phyloP scores from a whole-genome alignment of 352 stramenopile species.

The Aphanomyces euteiches region DNA sequence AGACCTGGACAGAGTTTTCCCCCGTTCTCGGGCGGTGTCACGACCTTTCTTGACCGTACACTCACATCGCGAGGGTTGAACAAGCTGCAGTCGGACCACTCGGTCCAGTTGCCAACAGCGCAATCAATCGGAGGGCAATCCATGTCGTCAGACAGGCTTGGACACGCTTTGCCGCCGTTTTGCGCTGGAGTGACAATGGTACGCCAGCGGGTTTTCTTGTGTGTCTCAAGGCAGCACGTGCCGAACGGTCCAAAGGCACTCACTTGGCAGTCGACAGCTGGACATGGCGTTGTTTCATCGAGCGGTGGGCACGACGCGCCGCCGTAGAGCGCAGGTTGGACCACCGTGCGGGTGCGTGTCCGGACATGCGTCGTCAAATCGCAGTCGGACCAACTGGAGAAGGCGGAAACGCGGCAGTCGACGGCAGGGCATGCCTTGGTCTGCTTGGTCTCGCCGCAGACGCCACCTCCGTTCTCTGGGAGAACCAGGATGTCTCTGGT shows the following conservation, averaged over 20 bases:
- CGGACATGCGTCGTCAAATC: slow-evolving; percentile 34
- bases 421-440: slow-evolving; percentile 36
- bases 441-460: slow-evolving; percentile 40
- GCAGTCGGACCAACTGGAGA: slow-evolving; percentile 42
- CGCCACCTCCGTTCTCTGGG: slow-evolving; percentile 41
- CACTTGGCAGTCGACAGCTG: slow-evolving; percentile 36
- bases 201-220: slow-evolving; percentile 18
- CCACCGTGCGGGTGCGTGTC: slow-evolving; percentile 37
- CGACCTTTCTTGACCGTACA: slow-evolving; percentile 36
- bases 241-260: background rate
- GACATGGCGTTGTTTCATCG: slow-evolving; percentile 39
- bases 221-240: background rate
- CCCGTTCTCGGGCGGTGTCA: slow-evolving; percentile 37
- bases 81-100: slow-evolving; percentile 40
- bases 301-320: slow-evolving; percentile 40
- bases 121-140: slow-evolving; percentile 51
- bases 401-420: slow-evolving; percentile 41
- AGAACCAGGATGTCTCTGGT: slow-evolving; percentile 31
- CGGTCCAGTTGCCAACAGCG: slow-evolving; percentile 39
- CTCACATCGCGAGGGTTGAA: slow-evolving; percentile 18
- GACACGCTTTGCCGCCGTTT: slow-evolving; percentile 5
- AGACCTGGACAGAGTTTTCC: slow-evolving; percentile 38
- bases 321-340: slow-evolving; percentile 39
- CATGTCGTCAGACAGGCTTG: slow-evolving; percentile 34
- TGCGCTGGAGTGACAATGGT: background rate